Base-by-base conservation (phyloP, 495 filamentous ascomycete species). In the Penicillium coffeae region DNA sequence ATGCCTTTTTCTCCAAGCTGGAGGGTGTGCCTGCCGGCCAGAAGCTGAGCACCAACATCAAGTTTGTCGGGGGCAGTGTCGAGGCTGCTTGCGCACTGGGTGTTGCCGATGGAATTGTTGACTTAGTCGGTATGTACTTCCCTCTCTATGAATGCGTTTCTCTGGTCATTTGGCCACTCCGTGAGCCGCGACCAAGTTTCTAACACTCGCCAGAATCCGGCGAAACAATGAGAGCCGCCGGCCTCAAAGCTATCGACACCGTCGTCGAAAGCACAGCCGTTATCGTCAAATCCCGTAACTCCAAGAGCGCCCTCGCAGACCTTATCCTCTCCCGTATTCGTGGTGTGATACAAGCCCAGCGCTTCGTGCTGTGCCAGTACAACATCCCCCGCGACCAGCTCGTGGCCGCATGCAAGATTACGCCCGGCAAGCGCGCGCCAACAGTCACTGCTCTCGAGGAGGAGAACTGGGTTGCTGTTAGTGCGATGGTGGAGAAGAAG, bases 201-300 rank as follows among this genome's bases (percentile, higher is more conserved):
- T n/a, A n/a, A n/a, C n/a, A n/a, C 12, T 20, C n/a, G 12, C 0
- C 22, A 96, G 93, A 98, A 80, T 98, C 93, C 32, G 93, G 93
- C 40, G 91, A 96, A 62, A 98, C 93, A 9, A 98, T 98, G 93
- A 89, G 86, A 59, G 93, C 90, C 2, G 92, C 92, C 27, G 94
- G 94, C n/a, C 77, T 98, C 36, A 94, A 93, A 67, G 82, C 94
- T 51, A 96, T 98, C 60, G 90, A 90, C 52, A 98, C 93, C 2
- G 90, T 98, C 14, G 76, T 96, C 21, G 82, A 87, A 44, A 89
- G 85, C 46, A 89, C 83, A 3, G 90, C 93, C 19, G 80, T 96
- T 20, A 79, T 98, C 27, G 90, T 98, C 74, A 92, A 91, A 70
- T 95, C 91, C 25, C 91, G 85, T 55, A 76, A 82, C 51, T 84